Evolutionary conservation across 208 protist species (phyloP), one percentile per base, ranked within the genome.

Genomic region (Strigomonas galati): DNA sequence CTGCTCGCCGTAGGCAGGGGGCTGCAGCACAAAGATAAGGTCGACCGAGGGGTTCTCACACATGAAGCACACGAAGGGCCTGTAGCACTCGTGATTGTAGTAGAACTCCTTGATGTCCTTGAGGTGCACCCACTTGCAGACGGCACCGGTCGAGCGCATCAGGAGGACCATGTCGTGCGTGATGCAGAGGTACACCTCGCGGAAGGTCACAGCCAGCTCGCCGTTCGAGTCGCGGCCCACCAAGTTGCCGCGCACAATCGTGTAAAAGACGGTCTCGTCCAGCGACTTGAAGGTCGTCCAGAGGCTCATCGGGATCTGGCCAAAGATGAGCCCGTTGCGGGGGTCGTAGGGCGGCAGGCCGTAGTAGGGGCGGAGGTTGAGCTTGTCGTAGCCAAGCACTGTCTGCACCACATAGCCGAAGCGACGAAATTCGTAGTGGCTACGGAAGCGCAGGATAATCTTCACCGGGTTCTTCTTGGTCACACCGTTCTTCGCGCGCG

Each of bases 261-360:
- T 74, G 69, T 86, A 86, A 27, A 82, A 75, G 27, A 81, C 76
- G 1, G 71, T 69, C 37, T 76, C 65, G 32, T 86, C 70, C 14
- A 82, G 53, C 1, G 59, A 52, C 24, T 65, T 66, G 49, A 82
- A 80, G 60, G 68, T 67, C 59, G 68, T 54, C 37, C 76, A 74
- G 9, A 82, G 80, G 59, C 79, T 71, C 44, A 82, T 74, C 17
- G 80, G 80, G 24, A 86, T 69, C 17, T 67, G 68, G 10, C 72
- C 69, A 30, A 82, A 72, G 27, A 63, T 65, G 30, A 86, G 67
- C 43, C 76, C 76, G 64, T 86, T 86, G 43, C 80, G 76, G 4
- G 80, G 80, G 67, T 86, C 80, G 62, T 82, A 79, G 10, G 80
- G 76, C 1, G 80, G 80, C 21, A 82, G 66, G 6, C 80, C 80